phyloP scores from a whole-genome alignment of 2,329 filamentous ascomycete species.

The Alternaria burnsii region DNA sequence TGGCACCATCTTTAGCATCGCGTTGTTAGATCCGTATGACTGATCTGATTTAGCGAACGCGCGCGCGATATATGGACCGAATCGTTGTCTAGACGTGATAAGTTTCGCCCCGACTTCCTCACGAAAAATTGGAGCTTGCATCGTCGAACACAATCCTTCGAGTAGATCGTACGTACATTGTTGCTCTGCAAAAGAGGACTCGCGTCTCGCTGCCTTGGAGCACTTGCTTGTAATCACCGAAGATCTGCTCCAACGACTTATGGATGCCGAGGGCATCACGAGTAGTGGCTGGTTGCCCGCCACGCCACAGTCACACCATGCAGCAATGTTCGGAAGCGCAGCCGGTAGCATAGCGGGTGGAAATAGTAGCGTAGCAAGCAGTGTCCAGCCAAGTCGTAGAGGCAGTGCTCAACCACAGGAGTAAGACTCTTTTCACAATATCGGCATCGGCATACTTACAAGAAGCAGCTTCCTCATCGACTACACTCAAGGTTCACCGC shows the following conservation, averaged over 20 bases:
- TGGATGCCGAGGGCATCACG: slow-evolving; percentile 45
- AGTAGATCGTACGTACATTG: slow-evolving; percentile 49
- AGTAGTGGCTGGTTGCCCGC: slow-evolving; percentile 48
- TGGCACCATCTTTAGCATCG: not conserved
- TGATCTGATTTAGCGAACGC: slow-evolving; percentile 40
- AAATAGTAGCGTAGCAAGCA: slow-evolving; percentile 34
- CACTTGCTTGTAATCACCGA: slow-evolving; percentile 50
- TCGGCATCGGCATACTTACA: slow-evolving; percentile 1
- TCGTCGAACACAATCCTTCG: slow-evolving; percentile 49
- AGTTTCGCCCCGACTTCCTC: slow-evolving; percentile 46
- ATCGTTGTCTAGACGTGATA: slow-evolving; percentile 48
- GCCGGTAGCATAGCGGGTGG: slow-evolving; percentile 22
- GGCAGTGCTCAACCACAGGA: slow-evolving; percentile 39
- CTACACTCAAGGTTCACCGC: slow-evolving; percentile 11
- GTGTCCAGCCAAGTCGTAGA: slow-evolving; percentile 32
- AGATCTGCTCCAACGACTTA: slow-evolving; percentile 43
- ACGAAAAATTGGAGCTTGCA: slow-evolving; percentile 46
- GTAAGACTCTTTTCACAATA: slow-evolving; percentile 20
- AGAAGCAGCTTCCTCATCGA: slow-evolving; percentile 11
- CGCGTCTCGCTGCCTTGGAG: slow-evolving; percentile 42
- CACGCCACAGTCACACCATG: slow-evolving; percentile 46
- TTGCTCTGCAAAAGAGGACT: slow-evolving; percentile 43
- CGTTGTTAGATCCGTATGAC: not conserved
- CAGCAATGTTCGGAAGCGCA: slow-evolving; percentile 34
- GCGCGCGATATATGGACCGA: slow-evolving; percentile 46